Base-by-base conservation (phyloP, 345 rosid species). In the Ceriops tagal region DNA sequence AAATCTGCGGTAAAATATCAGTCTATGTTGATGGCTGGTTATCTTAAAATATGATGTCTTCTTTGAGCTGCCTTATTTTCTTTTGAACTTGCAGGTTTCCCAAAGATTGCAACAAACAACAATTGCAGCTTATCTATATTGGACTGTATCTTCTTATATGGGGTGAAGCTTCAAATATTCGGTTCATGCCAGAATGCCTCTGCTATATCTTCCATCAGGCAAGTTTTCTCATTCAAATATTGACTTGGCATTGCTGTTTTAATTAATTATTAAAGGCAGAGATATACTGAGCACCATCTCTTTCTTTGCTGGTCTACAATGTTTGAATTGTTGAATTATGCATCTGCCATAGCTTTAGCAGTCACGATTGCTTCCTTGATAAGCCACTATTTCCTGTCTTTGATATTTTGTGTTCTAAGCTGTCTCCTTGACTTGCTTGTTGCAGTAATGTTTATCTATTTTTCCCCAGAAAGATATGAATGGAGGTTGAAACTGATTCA, bases 101-200 rank as follows among this genome's bases (percentile, higher is more conserved):
- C 18, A 26, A 57, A 64, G 59, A 67, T 73, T 70, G 68, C 67
- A 67, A 90, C 61, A 64, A 64, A 73, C 89, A 86, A 76, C 97
- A 82, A 65, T 53, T 85, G 61, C 78, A 84, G 79, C 98, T 95
- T 76, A 65, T 95, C 69, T 95, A 92, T 73, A 85, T 90, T 63
- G 85, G 87, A 4, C 91, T 95, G 56, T 95, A 87, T 79, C 92
- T 92, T 80, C 98, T 95, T 68, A 89, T 95, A 71, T 95, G 99
- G 99, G 99, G 99, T 22, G 99, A 95, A 85, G 98, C 99, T 81
- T 95, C 99, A 77, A 95, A 95, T 80, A 80, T 92, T 62, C 89
- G 99, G 24, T 95, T 95, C 83, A 92, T 95, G 99, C 98, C 99
- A 26, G 99, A 95, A 80, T 95, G 99, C 83, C 75, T 95, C 66